Evolutionary conservation across 2,329 filamentous ascomycete genomes (phyloP), one percentile per base, ranked within the genome.

Genomic region (Chrysosporium queenslandicum): DNA sequence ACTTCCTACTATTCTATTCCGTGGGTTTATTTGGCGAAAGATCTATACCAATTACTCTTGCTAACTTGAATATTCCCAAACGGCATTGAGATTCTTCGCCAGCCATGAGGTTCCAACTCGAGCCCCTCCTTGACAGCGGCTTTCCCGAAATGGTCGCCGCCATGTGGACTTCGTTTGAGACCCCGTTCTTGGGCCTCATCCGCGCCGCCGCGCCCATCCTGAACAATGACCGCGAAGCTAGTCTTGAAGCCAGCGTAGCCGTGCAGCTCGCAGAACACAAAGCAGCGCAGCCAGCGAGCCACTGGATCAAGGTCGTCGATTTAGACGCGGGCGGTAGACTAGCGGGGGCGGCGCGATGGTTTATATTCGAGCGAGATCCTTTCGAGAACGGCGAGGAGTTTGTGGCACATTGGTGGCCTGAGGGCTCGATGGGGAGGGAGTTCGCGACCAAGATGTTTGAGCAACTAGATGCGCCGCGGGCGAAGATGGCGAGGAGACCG

Each of bases 251-350:
- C 2, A 57, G 56, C 3, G 58, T 56, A 2, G 46, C 54, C 2
- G 54, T 60, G 1, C 58, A 62, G 20, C 40, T 61, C 14, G 37
- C 52, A 8, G 61, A 61, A 58, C 59, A 64, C 25, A 58, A 60
- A 8, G 37, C 58, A 9, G 23, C 40, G 11, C 61, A 66, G 27
- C 61, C 62, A 1, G 55, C 61, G 1, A 63, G 59, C 50, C 54
- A 60, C 34, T 67, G 64, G 65, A 49, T 63, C 3, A 65, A 66
- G 48, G 58, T 67, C 1, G 59, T 66, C 29, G 64, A 66, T 48
- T 55, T 55, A 12, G 58, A 63, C 12, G 64, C 60, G 1, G 61
- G 60, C 3, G 61, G 61, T 11, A 58, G 54, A 16, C 52, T 66
- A n/a, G 63, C 58, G 1, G 65, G 63, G 0, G 64, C 51, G 1